phyloP scores from a whole-genome alignment of 192 early-diverging fungal genomes.

The Coemansia sp. region DNA sequence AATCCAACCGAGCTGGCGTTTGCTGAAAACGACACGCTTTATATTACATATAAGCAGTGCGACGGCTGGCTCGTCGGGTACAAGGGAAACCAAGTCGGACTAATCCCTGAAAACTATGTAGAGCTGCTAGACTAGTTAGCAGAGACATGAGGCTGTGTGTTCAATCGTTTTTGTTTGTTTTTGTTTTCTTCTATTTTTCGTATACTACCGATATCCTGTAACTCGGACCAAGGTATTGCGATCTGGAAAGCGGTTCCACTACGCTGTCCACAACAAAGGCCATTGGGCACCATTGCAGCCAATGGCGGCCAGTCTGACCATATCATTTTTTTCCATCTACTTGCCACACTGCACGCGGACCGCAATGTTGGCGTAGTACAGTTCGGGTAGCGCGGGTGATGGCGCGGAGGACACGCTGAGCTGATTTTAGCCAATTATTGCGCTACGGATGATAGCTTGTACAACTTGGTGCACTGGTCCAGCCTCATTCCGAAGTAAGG shows the following conservation, averaged over 20 bases:
- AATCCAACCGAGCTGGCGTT: constrained; percentile 65
- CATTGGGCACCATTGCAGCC: not conserved
- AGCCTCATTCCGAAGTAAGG: not conserved
- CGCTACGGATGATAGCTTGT: not conserved
- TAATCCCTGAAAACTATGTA: constrained; percentile 78
- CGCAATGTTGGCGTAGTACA: not conserved
- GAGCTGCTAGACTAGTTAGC: constrained; percentile 39
- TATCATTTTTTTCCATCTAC: not conserved
- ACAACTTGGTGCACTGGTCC: not conserved
- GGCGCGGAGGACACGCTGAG: not conserved
- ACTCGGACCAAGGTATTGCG: too few relatives aligned
- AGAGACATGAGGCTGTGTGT: not conserved
- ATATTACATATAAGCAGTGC: constrained; percentile 69
- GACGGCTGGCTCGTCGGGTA: constrained; percentile 75
- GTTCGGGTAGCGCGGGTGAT: not conserved
- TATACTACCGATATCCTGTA: not conserved
- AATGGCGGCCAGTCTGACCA: not conserved
- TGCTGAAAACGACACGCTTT: constrained; percentile 61
- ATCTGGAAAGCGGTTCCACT: too few relatives aligned
- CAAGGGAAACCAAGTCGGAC: constrained; percentile 59
- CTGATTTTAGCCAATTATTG: not conserved
- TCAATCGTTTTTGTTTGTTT: not conserved
- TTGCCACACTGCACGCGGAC: not conserved
- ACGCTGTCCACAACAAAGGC: not conserved
- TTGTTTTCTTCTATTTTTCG: not conserved